Percentiles rank a stretch among this genome's conserved stretches.
Conservation (phyloP, 2,329 filamentous ascomycete species). For the Colletotrichum cereale region DNA sequence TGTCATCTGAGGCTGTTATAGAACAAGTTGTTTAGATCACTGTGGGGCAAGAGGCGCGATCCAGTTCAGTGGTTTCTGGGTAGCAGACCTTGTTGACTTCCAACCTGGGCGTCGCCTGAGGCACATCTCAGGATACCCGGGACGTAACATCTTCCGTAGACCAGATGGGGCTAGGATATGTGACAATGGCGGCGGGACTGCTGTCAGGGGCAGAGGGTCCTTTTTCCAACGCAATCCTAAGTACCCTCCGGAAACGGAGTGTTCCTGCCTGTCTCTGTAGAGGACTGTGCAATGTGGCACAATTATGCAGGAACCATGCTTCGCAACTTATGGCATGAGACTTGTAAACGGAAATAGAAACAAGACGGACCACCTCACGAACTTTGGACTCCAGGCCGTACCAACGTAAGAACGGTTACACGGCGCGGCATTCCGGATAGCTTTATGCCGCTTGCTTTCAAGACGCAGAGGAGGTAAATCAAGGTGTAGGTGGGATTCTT, state of each 20-base stretch:
- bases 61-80: neutral
- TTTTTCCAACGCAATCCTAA: neutral
- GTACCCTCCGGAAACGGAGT: neutral
- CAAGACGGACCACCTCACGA: neutral
- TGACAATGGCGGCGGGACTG: neutral
- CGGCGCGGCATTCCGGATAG: neutral
- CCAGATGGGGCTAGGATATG: neutral
- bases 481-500: neutral
- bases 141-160: neutral
- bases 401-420: neutral
- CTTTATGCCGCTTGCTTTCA: neutral
- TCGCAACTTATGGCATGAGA: neutral
- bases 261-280: neutral
- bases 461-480: neutral
- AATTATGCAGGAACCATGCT: neutral
- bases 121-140: neutral
- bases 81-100: neutral
- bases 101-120: neutral
- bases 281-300: neutral
- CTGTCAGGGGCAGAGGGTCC: neutral
- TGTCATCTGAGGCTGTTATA: neutral
- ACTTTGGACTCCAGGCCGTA: too few relatives aligned
- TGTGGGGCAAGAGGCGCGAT: neutral
- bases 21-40: neutral
- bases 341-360: neutral